Conservation (phyloP, 768 basidiomycete species). For the Cyathus striatus region DNA sequence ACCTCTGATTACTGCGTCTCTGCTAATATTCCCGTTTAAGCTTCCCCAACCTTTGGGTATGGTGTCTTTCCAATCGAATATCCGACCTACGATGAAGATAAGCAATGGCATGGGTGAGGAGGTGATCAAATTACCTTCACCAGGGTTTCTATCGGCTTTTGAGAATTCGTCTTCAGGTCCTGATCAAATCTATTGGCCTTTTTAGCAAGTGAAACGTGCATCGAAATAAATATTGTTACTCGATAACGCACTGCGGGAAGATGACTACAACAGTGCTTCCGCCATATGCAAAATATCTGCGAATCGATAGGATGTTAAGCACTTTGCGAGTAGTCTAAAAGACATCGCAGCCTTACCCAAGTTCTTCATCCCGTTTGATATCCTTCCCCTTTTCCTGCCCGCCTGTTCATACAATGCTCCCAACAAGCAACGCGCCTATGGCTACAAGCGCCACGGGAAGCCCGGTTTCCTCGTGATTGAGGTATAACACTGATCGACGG, state of each 20-base stretch:
- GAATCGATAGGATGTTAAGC: no score
- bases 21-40: no score
- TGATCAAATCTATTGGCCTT: slow-evolving; percentile 43
- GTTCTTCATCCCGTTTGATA: slow-evolving; percentile 61
- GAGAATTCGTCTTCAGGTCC: slow-evolving; percentile 56
- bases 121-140: slow-evolving; percentile 40
- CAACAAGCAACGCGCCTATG: slow-evolving; percentile 79
- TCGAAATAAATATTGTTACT: slow-evolving; percentile 20
- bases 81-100: slow-evolving; percentile 20
- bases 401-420: slow-evolving; percentile 63
- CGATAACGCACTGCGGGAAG: slow-evolving; percentile 47
- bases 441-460: slow-evolving; percentile 63
- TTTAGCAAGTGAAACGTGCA: neutral
- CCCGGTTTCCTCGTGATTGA: slow-evolving; percentile 41
- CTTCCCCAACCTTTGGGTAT: no score
- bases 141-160: slow-evolving; percentile 56
- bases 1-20: neutral
- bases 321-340: slow-evolving; percentile 13
- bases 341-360: slow-evolving; percentile 28
- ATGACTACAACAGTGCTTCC: slow-evolving; percentile 67
- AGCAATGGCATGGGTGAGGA: neutral
- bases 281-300: slow-evolving; percentile 64
- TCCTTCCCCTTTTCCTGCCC: slow-evolving; percentile 33
- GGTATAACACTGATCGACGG: slow-evolving; percentile 48
- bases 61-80: slow-evolving; percentile 26